These are phyloP conservation scores for Lactarius vividus DNA, from an alignment of 768 basidiomycete species.

Conservation along the genomic window DNA sequence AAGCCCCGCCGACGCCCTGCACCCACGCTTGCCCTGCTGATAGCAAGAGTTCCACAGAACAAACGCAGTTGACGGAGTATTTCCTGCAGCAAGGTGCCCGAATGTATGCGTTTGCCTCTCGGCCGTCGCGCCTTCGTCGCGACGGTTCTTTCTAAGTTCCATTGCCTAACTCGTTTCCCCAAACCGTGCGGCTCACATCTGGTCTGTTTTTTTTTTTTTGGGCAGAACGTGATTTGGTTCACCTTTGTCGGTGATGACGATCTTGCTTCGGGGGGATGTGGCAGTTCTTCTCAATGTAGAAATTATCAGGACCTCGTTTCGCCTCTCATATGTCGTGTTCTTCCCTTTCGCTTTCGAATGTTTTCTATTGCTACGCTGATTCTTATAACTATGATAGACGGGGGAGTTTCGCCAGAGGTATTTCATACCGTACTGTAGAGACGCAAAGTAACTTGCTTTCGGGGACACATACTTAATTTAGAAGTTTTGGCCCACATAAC, in stretches of 20 bases:
- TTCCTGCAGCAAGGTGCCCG: conserved; percentile 57
- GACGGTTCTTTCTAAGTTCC: conserved; percentile 29
- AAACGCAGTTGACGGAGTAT: conserved; percentile 54
- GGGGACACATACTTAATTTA: conserved; percentile 23
- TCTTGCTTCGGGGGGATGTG: neutral
- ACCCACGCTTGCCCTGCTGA: conserved; percentile 16
- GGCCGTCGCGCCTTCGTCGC: conserved; percentile 25
- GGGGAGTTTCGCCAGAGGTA: conserved; percentile 16
- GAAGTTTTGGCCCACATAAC: conserved; percentile 19
- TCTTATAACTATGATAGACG: conserved; percentile 23
- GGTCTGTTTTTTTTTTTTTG: conserved; percentile 13
- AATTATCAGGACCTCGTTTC: neutral
- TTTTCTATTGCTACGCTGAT: conserved; percentile 18
- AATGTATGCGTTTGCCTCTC: conserved; percentile 51
- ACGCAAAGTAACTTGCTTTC: conserved; percentile 20
- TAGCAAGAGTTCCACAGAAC: conserved; percentile 34
- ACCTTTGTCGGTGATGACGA: neutral
- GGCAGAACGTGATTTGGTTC: conserved; percentile 22
- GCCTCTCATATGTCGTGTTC: conserved; percentile 17
- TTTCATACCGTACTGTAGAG: conserved; percentile 18
- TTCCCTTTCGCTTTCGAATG: conserved; percentile 3
- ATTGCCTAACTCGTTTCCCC: conserved; percentile 6
- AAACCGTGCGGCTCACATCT: conserved; percentile 18
- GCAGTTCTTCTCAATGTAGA: conserved; percentile 1
- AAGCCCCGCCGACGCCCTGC: conserved; percentile 34